Conservation (phyloP, 352 stramenopile species). For the Pythium sukuiense region DNA sequence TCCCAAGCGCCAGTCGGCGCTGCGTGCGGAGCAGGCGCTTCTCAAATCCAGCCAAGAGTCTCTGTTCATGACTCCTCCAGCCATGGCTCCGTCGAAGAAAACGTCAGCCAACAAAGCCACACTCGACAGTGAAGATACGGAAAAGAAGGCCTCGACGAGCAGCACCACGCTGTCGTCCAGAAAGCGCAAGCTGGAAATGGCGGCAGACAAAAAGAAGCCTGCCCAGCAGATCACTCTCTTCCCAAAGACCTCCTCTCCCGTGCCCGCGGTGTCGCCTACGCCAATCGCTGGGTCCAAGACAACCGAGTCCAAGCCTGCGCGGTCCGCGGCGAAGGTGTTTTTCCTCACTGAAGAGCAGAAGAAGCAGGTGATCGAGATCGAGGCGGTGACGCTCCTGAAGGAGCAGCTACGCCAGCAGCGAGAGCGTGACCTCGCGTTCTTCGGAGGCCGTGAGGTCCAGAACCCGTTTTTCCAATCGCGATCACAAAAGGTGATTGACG, state of each 20-base stretch:
- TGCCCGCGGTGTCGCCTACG: slow-evolving; percentile 11
- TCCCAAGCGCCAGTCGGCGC: slow-evolving; percentile 54
- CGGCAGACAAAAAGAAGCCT: slow-evolving; percentile 22
- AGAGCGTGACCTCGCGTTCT: slow-evolving; percentile 73
- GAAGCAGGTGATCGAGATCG: slow-evolving; percentile 71
- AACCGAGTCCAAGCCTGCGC: not conserved
- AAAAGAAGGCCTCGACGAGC: slow-evolving; percentile 7
- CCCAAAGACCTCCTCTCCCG: not conserved
- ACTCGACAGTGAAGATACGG: slow-evolving; percentile 18
- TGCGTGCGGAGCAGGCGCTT: slow-evolving; percentile 37
- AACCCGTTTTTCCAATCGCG: slow-evolving; percentile 74
- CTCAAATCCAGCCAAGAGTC: slow-evolving; percentile 3
- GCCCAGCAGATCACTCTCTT: slow-evolving; percentile 20
- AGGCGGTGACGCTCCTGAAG: slow-evolving; percentile 58
- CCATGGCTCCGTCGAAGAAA: slow-evolving; percentile 2
- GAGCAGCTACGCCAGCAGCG: slow-evolving; percentile 63
- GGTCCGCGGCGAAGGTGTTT: slow-evolving; percentile 24
- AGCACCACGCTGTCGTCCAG: slow-evolving; percentile 5
- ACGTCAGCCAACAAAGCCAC: slow-evolving; percentile 10
- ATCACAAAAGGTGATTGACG: slow-evolving; percentile 27
- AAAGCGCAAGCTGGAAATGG: slow-evolving; percentile 71
- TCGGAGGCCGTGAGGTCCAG: slow-evolving; percentile 41
- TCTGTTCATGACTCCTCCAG: slow-evolving; percentile 26
- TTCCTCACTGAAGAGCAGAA: slow-evolving; percentile 67
- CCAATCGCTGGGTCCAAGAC: not conserved